phyloP scores from a whole-genome alignment of 306 rosid genomes.

The Trichosanthes truncata region DNA sequence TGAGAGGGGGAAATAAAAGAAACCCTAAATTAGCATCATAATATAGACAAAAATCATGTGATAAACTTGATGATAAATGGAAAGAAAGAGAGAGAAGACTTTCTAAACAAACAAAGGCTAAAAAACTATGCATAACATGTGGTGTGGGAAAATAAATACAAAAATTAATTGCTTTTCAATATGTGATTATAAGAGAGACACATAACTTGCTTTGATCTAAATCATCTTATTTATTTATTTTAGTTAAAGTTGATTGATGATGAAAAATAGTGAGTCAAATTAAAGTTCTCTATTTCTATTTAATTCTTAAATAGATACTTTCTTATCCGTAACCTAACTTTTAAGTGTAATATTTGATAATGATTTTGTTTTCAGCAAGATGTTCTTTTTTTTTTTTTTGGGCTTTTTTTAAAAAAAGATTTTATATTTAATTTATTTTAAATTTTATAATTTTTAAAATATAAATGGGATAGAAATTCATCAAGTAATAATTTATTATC shows the following conservation, averaged over 20 bases:
- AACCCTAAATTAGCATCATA: not conserved
- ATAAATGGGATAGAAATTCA: not conserved
- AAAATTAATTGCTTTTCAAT: not conserved
- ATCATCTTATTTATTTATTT: not conserved
- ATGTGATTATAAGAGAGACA: not conserved
- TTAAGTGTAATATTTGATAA: too few relatives aligned
- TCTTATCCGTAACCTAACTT: too few relatives aligned
- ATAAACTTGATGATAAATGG: slow-evolving; percentile 9
- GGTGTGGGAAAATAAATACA: slow-evolving; percentile 1
- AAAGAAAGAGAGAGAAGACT: not conserved
- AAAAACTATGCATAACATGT: not conserved
- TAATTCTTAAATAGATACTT: too few relatives aligned
- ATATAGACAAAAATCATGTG: slow-evolving; percentile 5
- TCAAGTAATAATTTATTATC: not conserved
- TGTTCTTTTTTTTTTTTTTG: too few relatives aligned
- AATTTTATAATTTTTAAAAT: not conserved
- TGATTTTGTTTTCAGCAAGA: too few relatives aligned
- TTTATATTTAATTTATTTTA: too few relatives aligned
- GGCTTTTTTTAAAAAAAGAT: too few relatives aligned
- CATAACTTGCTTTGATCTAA: not conserved
- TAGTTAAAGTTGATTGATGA: too few relatives aligned
- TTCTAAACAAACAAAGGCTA: not conserved
- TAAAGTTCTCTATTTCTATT: too few relatives aligned
- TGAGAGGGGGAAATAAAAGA: not conserved
- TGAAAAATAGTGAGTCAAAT: too few relatives aligned